Base-by-base conservation (phyloP, 768 basidiomycete species). In the Tylopilus felleus region DNA sequence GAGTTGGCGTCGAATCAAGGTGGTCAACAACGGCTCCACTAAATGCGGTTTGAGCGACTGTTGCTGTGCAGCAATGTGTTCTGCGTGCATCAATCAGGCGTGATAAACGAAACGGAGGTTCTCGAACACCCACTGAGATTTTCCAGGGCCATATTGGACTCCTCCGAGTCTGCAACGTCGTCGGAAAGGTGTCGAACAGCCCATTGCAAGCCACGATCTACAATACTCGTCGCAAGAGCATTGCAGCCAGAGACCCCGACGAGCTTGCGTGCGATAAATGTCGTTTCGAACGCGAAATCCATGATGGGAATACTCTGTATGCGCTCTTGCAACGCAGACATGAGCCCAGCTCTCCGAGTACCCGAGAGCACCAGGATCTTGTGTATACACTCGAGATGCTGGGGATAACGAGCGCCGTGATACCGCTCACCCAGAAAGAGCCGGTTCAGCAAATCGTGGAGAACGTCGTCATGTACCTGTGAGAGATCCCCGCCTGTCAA, bases 21-120 rank as follows among this genome's bases (percentile, higher is more conserved):
- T 80, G 8, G 80, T 80, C 19, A 94, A 58, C 17, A 93, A 67
- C 1, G 90, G 85, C 55, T 97, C 93, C 1, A 82, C 83, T 9
- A 87, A 64, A 59, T 88, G 81, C 1, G 75, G 58, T 57, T 86
- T 86, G 31, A 61, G 58, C 25, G 55, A 44, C 35, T 56, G 39
- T 23, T 64, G 55, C 5, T 38, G 57, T 8, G 8, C 41, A 4
- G 33, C 21, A n/a, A 70, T 22, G n/a, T 51, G 28, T 31, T 48
- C 68, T 70, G 39, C 8, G 14, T 28, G 0, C 17, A 21, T 22
- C 10, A 5, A 49, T 60, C 9, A 58, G 41, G 51, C 19, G 4
- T 14, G 6, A 25, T 23, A 3, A 38, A 25, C 13, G 7, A 16
- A 33, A 31, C 31, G 4, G 14, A 44, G 3, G 9, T 14, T 29